phyloP scores from a whole-genome alignment of 139 green algal species.

The Chlorella sp. region DNA sequence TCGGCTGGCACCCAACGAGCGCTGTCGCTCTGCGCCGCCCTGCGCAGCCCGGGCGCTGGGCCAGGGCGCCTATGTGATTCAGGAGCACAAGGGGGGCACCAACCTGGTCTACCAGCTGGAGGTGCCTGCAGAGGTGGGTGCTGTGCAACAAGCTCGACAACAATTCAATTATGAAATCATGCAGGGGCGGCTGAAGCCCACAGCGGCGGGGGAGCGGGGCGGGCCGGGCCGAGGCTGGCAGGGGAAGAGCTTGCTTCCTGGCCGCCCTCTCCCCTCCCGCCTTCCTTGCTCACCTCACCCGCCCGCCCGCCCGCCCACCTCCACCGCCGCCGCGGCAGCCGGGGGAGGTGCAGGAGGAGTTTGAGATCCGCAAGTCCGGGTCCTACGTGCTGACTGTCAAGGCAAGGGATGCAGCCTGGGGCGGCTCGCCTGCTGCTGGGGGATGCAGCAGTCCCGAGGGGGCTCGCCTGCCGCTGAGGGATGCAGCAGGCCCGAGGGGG shows the following conservation, averaged over 20 bases:
- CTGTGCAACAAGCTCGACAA: background rate
- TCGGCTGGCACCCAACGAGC: too few relatives aligned
- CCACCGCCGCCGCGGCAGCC: too few relatives aligned
- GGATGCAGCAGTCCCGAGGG: too few relatives aligned
- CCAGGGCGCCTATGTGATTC: conserved; percentile 38
- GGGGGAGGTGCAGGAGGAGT: conserved; percentile 45
- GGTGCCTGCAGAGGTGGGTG: background rate
- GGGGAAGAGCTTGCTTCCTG: background rate
- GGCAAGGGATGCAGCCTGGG: background rate
- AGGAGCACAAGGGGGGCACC: conserved; percentile 4
- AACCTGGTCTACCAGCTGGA: conserved; percentile 41
- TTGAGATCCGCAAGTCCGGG: conserved; percentile 31
- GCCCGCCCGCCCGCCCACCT: conserved; percentile 32
- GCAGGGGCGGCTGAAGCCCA: background rate
- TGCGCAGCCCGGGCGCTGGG: conserved; percentile 32
- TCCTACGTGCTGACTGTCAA: conserved; percentile 38
- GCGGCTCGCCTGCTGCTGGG: background rate
- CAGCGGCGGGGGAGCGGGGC: background rate
- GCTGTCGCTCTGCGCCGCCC: too few relatives aligned
- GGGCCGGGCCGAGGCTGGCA: background rate
- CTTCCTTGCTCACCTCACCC: background rate
- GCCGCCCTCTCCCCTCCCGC: background rate
- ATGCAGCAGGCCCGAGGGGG: too few relatives aligned
- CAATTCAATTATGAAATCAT: too few relatives aligned
- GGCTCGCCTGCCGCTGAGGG: too few relatives aligned